Conservation (phyloP, 2,329 filamentous ascomycete species). For the Cryphonectria carpinicola region DNA sequence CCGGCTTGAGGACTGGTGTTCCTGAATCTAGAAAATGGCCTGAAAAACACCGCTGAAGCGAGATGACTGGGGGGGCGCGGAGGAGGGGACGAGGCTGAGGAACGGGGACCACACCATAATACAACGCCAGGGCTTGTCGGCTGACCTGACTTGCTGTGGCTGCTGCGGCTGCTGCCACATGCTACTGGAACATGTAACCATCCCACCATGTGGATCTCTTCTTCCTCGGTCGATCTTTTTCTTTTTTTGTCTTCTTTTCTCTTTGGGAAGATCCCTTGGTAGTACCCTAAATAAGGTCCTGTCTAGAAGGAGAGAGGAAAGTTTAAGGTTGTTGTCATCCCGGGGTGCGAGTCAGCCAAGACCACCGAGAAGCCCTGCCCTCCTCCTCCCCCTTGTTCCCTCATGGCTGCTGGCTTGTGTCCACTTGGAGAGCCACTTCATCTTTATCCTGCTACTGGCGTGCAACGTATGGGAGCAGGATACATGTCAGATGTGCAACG, state of each 20-base stretch:
- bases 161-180: background rate
- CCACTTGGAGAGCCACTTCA: background rate
- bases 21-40: background rate
- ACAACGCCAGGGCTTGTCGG: background rate
- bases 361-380: background rate
- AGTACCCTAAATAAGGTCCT: background rate
- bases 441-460: background rate
- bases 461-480: background rate
- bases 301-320: background rate
- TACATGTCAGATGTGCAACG: background rate
- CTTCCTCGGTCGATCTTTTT: background rate
- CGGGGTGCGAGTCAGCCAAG: constrained; percentile 5
- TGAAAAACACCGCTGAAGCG: background rate
- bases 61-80: background rate
- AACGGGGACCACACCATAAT: background rate
- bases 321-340: constrained; percentile 6
- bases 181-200: background rate
- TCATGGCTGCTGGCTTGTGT: background rate
- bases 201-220: background rate
- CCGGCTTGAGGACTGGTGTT: background rate
- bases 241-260: background rate
- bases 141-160: background rate
- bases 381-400: background rate
- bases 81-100: constrained; percentile 1
- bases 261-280: background rate